Percentiles rank a stretch among this genome's conserved stretches.
Evolutionary conservation across 2,329 filamentous ascomycete species (phyloP).

Genomic region (Ophiostoma sp.): DNA sequence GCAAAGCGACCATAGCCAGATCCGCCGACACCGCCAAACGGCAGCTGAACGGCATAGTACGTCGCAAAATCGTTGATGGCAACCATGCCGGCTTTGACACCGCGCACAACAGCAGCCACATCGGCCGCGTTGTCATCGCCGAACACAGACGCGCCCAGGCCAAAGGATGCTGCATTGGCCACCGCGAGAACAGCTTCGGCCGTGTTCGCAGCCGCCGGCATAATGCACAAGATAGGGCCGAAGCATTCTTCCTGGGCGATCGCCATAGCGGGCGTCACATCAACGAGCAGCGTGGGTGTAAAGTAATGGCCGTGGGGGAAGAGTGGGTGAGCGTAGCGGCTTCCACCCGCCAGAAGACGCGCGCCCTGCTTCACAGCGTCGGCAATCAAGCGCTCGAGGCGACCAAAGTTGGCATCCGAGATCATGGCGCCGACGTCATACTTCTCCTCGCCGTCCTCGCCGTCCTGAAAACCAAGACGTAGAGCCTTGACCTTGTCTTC

Average conservation of each 20-base stretch:
- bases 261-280: slow-evolving; percentile 78
- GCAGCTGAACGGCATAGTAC: slow-evolving; percentile 88
- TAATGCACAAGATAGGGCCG: slow-evolving; percentile 80
- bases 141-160: slow-evolving; percentile 84
- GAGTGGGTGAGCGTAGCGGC: slow-evolving; percentile 62
- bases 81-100: slow-evolving; percentile 80
- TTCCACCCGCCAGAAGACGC: slow-evolving; percentile 73
- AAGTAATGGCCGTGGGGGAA: slow-evolving; percentile 86
- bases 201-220: slow-evolving; percentile 62
- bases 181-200: slow-evolving; percentile 62
- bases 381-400: slow-evolving; percentile 68
- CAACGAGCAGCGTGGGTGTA: slow-evolving; percentile 79
- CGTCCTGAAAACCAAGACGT: slow-evolving; percentile 58
- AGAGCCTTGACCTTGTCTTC: slow-evolving; percentile 68
- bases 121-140: slow-evolving; percentile 56
- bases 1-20: slow-evolving; percentile 92
- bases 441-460: slow-evolving; percentile 29
- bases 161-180: slow-evolving; percentile 79
- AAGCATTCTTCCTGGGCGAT: slow-evolving; percentile 92
- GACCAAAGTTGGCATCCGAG: slow-evolving; percentile 67
- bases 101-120: slow-evolving; percentile 58
- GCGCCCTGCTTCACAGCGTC: slow-evolving; percentile 77
- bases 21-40: slow-evolving; percentile 85
- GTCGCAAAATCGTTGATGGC: slow-evolving; percentile 92
- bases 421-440: slow-evolving; percentile 88